Conservation (phyloP, 345 rosid genomes). For the Salix arbutifolia region DNA sequence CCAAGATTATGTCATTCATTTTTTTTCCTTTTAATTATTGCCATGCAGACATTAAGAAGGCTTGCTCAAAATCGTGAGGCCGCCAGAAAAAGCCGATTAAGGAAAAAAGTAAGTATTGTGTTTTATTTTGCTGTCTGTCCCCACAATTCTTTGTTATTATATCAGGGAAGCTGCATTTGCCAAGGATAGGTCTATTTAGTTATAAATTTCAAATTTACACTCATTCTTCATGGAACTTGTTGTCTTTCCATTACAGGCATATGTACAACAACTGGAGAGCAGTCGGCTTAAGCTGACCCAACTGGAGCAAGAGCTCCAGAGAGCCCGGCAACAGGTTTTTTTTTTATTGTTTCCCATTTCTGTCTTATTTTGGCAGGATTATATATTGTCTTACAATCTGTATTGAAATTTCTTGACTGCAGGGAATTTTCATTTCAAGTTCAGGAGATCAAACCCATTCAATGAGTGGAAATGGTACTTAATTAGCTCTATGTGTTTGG, state of each 20-base stretch:
- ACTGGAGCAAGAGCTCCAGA: slow-evolving; percentile 92
- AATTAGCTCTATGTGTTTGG: background rate
- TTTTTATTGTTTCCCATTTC: slow-evolving; percentile 8
- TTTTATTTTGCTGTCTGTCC: background rate
- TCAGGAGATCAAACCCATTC: slow-evolving; percentile 90
- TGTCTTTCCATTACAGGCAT: slow-evolving; percentile 48
- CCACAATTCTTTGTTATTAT: background rate
- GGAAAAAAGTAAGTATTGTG: slow-evolving; percentile 66
- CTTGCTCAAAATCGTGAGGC: slow-evolving; percentile 99
- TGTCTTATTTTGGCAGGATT: slow-evolving; percentile 1
- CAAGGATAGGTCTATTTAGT: background rate
- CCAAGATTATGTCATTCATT: background rate
- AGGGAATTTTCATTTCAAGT: slow-evolving; percentile 81
- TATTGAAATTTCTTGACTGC: background rate
- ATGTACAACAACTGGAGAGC: slow-evolving; percentile 93
- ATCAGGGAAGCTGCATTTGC: background rate
- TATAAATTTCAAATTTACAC: background rate
- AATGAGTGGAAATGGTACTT: slow-evolving; percentile 81
- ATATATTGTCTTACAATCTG: background rate
- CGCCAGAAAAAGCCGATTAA: slow-evolving; percentile 89
- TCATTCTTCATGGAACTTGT: background rate
- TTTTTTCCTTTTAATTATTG: slow-evolving; percentile 2
- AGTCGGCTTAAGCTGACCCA: slow-evolving; percentile 82
- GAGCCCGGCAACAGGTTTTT: slow-evolving; percentile 89
- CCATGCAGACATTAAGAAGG: slow-evolving; percentile 71